These are phyloP conservation scores for Colletotrichum tanaceti DNA, from an alignment of 2,329 filamentous ascomycete species.

Conservation along the genomic window DNA sequence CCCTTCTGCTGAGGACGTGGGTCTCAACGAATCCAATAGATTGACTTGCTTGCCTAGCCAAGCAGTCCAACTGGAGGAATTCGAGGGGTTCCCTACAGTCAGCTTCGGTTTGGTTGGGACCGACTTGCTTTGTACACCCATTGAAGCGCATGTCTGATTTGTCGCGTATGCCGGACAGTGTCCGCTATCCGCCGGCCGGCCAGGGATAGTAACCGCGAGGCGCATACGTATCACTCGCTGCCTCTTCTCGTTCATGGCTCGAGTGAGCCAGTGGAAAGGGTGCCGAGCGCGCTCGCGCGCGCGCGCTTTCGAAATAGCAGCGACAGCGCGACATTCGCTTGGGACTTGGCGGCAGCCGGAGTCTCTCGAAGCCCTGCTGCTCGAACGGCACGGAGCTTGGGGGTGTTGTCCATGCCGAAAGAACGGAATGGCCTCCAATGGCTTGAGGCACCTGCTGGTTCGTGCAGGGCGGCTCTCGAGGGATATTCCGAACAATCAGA, in stretches of 20 bases:
- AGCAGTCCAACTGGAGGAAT: constrained; percentile 37
- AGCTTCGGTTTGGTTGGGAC: constrained; percentile 40
- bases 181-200: constrained; percentile 24
- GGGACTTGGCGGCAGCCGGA: neutral
- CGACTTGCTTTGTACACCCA: constrained; percentile 34
- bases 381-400: constrained; percentile 30
- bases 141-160: constrained; percentile 37
- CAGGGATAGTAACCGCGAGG: constrained; percentile 32
- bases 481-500: constrained; percentile 6
- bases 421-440: constrained; percentile 34
- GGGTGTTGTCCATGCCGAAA: constrained; percentile 25
- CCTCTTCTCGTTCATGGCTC: neutral
- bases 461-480: constrained; percentile 29
- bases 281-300: constrained; percentile 6
- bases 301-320: constrained; percentile 12
- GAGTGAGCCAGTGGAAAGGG: constrained; percentile 10
- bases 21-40: constrained; percentile 39
- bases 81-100: constrained; percentile 29
- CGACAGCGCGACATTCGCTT: constrained; percentile 17
- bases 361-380: constrained; percentile 29
- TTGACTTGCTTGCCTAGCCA: constrained; percentile 32
- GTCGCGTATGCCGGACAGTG: constrained; percentile 26
- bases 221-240: constrained; percentile 33
- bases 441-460: constrained; percentile 30
- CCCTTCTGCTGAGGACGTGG: constrained; percentile 36